These are phyloP conservation scores for Cylindrotheca closterium DNA, from an alignment of 108 stramenopile species.

Conservation along the genomic window DNA sequence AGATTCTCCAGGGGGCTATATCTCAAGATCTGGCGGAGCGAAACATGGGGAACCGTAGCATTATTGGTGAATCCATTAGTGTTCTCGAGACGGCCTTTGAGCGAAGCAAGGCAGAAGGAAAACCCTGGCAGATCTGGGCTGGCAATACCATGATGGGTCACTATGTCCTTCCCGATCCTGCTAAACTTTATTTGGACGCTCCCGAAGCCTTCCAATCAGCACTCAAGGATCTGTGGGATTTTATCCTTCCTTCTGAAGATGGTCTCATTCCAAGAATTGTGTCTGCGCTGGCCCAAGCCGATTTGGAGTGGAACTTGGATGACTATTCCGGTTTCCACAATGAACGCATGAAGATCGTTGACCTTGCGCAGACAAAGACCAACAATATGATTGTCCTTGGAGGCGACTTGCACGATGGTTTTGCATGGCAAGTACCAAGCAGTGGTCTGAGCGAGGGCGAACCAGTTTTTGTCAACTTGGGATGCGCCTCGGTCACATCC, in stretches of 20 bases:
- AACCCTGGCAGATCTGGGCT: slow-evolving; percentile 38
- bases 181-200: too few species aligned
- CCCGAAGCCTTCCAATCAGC: too few species aligned
- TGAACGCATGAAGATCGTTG: slow-evolving; percentile 19
- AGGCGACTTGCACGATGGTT: slow-evolving; percentile 30
- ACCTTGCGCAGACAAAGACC: slow-evolving; percentile 7
- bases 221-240: too few species aligned
- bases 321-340: slow-evolving; percentile 12
- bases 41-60: not conserved
- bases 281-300: not conserved
- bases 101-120: slow-evolving; percentile 20
- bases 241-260: too few species aligned
- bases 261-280: too few species aligned
- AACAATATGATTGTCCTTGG: slow-evolving; percentile 29
- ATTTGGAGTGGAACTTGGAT: slow-evolving; percentile 22
- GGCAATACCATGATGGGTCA: too few species aligned
- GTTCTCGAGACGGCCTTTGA: slow-evolving; percentile 8
- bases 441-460: slow-evolving; percentile 8
- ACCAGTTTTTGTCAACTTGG: slow-evolving; percentile 26
- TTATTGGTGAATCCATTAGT: not conserved
- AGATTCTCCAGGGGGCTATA: not conserved
- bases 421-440: slow-evolving; percentile 16
- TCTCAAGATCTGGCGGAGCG: not conserved
- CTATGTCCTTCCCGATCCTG: too few species aligned
- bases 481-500: slow-evolving; percentile 17